These are phyloP conservation scores for Paraphaeosphaeria sporulosa DNA, from an alignment of 2,329 filamentous ascomycete genomes.

Conservation along the genomic window DNA sequence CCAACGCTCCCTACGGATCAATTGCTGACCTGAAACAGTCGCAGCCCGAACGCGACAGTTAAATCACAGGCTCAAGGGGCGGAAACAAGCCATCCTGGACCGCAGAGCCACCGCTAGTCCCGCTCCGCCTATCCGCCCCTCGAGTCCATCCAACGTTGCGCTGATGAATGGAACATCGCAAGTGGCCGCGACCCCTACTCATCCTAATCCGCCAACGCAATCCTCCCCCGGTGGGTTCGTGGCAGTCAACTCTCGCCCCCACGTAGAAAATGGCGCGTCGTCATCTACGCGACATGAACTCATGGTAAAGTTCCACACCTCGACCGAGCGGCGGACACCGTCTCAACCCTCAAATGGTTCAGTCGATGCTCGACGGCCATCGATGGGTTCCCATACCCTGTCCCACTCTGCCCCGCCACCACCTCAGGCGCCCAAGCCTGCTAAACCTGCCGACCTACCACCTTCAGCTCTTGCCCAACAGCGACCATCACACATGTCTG, in stretches of 20 bases:
- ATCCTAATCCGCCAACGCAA: constrained; percentile 29
- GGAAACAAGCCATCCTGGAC: constrained; percentile 74
- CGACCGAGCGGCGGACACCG: constrained; percentile 58
- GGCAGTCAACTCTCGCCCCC: constrained; percentile 64
- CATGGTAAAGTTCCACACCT: constrained; percentile 68
- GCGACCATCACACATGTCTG: constrained; percentile 39
- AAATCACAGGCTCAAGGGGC: constrained; percentile 79
- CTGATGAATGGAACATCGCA: constrained; percentile 49
- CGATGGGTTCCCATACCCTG: constrained; percentile 31
- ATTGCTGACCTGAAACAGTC: constrained; percentile 52
- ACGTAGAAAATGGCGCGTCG: constrained; percentile 60
- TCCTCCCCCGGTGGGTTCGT: constrained; percentile 63
- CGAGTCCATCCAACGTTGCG: constrained; percentile 52
- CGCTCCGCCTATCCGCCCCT: constrained; percentile 41
- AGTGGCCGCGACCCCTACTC: constrained; percentile 42
- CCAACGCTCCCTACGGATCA: not conserved
- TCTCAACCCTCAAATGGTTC: constrained; percentile 36
- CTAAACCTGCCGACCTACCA: constrained; percentile 31
- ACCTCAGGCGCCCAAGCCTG: constrained; percentile 35
- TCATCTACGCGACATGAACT: constrained; percentile 66
- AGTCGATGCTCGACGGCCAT: constrained; percentile 37
- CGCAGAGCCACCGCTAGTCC: constrained; percentile 63
- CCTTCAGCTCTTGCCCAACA: constrained; percentile 22
- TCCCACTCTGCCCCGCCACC: constrained; percentile 39
- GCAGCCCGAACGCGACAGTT: constrained; percentile 77